Evolutionary conservation across 208 protist species (phyloP), one percentile per base, ranked within the genome.

Genomic region (Acanthamoeba royreba): DNA sequence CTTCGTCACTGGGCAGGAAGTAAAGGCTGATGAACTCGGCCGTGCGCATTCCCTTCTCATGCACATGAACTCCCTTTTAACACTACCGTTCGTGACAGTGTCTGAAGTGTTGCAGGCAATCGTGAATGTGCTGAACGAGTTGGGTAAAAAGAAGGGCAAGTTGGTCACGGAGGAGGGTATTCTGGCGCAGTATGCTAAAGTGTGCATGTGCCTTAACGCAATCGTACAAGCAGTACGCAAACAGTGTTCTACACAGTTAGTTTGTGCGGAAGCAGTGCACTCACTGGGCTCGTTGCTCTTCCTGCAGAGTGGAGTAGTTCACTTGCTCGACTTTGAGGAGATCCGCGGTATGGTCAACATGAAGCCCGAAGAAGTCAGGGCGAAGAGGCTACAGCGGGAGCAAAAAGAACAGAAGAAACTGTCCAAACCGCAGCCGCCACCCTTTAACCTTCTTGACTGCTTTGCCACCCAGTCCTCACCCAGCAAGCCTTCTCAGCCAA

Each of bases 121-220:
- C 43, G 35, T 43, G 35, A 83, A 83, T 38, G 72, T 83, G 40
- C 72, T 83, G 13, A 83, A 83, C 35, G 72, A 83, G 72, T 38
- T 83, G 72, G 35, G 72, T 28, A 66, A 66, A n/a, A 83, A 83
- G 72, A 83, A 83, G 43, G 72, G 72, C 72, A 83, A 83, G 72
- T 25, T 83, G 8, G 72, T 83, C 72, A 83, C 72, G 22, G 72
- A 83, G 43, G 72, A 83, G 35, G 40, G 43, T 22, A 83, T 83
- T 22, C 72, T 83, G 25, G 7, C 35, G 13, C 13, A 83, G 43
- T 83, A 83, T 38, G 72, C 72, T 22, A 83, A 83, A 28, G 72
- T 83, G 9, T 83, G 72, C 72, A 83, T 83, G 72, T 43, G 33
- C 72, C 35, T 83, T 38, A 83, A 83, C 72, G 25, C 72, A 11